Conservation (phyloP, 2,329 filamentous ascomycete species). For the Furcasterigmium furcatum region DNA sequence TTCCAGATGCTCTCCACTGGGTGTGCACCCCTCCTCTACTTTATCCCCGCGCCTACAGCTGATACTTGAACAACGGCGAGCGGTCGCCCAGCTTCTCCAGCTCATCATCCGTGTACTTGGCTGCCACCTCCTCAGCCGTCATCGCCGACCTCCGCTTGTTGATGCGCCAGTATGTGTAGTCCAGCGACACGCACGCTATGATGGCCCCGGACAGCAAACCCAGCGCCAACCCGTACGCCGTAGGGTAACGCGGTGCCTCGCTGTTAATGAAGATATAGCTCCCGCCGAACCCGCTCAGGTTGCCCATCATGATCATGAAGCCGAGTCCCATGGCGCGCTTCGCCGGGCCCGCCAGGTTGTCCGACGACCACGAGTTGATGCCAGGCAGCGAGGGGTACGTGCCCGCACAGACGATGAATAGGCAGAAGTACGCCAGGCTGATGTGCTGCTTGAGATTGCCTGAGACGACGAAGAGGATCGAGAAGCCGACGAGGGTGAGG, state of each 20-base stretch:
- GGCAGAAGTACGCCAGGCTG: conserved; percentile 14
- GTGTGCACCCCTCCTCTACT: too few relatives aligned
- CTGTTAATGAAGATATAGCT: conserved; percentile 18
- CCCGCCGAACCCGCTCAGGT: conserved; percentile 17
- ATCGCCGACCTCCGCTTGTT: conserved; percentile 21
- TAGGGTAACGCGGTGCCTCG: conserved; percentile 19
- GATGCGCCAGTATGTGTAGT: conserved; percentile 13
- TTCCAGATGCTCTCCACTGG: too few relatives aligned
- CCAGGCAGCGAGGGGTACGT: conserved; percentile 27
- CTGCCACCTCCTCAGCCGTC: conserved; percentile 17
- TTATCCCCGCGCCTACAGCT: too few relatives aligned
- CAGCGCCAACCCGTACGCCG: conserved; percentile 6
- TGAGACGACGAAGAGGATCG: conserved; percentile 24
- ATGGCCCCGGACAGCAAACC: conserved; percentile 8
- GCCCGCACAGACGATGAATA: conserved; percentile 16
- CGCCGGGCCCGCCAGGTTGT: conserved; percentile 26
- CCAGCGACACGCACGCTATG: conserved; percentile 9
- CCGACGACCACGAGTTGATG: conserved; percentile 29
- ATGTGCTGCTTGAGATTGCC: conserved; percentile 23
- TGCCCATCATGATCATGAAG: conserved; percentile 20
- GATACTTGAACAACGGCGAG: conserved; percentile 24
- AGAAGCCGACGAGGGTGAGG: conserved; percentile 25
- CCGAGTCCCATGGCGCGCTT: conserved; percentile 32
- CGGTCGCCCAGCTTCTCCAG: conserved; percentile 23
- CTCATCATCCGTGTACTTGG: conserved; percentile 22